phyloP scores from a whole-genome alignment of 169 alveolate genomes.

The Cryptosporidium ubiquitum region DNA sequence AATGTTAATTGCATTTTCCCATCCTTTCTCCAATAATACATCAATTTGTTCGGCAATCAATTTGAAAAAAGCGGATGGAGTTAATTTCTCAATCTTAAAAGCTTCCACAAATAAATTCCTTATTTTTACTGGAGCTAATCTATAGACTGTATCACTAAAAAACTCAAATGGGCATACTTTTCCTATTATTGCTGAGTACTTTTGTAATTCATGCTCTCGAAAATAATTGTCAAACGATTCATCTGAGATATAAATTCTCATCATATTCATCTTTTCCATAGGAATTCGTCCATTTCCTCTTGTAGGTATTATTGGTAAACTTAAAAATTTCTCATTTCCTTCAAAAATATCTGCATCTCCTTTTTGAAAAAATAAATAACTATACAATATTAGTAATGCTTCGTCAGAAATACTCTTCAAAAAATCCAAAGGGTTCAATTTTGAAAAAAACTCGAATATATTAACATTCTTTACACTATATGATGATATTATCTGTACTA shows the following conservation, averaged over 20 bases:
- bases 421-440: not conserved
- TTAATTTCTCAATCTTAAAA: constrained; percentile 11
- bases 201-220: not conserved
- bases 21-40: constrained; percentile 21
- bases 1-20: constrained; percentile 48
- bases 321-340: not conserved
- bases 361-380: not conserved
- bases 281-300: not conserved
- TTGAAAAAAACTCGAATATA: not conserved
- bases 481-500: constrained; percentile 24
- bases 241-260: constrained; percentile 26
- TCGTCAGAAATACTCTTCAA: constrained; percentile 18
- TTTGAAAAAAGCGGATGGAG: constrained; percentile 12
- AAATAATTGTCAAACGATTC: constrained; percentile 22
- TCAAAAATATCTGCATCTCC: not conserved
- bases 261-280: not conserved
- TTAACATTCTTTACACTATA: not conserved
- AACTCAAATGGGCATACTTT: constrained; percentile 22
- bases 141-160: constrained; percentile 8
- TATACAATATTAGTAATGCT: constrained; percentile 7
- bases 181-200: constrained; percentile 19
- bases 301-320: constrained; percentile 37
- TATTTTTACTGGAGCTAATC: not conserved
- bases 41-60: constrained; percentile 21
- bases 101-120: not conserved